A percentile compares a stretch with the other conserved stretches of the same genome.
phyloP scores from a whole-genome alignment of 345 rosid species.

The Laguncularia racemosa region DNA sequence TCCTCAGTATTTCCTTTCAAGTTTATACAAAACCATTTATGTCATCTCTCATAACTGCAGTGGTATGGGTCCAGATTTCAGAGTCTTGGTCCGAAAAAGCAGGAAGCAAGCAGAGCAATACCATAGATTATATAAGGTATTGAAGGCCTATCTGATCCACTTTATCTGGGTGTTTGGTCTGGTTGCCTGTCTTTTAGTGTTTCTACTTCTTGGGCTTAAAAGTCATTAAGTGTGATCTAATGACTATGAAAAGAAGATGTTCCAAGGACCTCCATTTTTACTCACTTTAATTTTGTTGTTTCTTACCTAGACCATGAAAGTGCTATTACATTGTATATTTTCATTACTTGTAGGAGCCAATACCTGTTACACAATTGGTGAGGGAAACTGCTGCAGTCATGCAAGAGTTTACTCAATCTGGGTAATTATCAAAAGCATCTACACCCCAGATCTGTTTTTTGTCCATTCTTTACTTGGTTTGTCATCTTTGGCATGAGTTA shows the following conservation, averaged over 20 bases:
- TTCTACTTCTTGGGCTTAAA: neutral
- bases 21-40: neutral
- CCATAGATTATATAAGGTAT: conserved; percentile 71
- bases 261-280: too few relatives aligned
- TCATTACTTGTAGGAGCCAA: conserved; percentile 56
- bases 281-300: too few relatives aligned
- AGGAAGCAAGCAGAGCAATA: conserved; percentile 94
- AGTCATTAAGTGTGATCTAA: too few relatives aligned
- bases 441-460: neutral
- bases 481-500: neutral
- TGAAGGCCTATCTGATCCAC: neutral
- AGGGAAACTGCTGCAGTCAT: conserved; percentile 98
- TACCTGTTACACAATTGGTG: conserved; percentile 96
- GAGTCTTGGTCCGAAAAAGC: conserved; percentile 91
- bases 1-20: too few relatives aligned
- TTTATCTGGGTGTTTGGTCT: neutral
- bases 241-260: too few relatives aligned
- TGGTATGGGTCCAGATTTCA: conserved; percentile 97
- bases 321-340: neutral
- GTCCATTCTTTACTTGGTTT: neutral
- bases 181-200: neutral
- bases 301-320: too few relatives aligned
- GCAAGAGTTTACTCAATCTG: conserved; percentile 98
- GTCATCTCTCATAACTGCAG: conserved; percentile 27
- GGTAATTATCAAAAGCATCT: conserved; percentile 33